Percentiles rank a stretch among this genome's conserved stretches.
Conservation (phyloP, 768 basidiomycete genomes). For the Pisolithus microcarpus region DNA sequence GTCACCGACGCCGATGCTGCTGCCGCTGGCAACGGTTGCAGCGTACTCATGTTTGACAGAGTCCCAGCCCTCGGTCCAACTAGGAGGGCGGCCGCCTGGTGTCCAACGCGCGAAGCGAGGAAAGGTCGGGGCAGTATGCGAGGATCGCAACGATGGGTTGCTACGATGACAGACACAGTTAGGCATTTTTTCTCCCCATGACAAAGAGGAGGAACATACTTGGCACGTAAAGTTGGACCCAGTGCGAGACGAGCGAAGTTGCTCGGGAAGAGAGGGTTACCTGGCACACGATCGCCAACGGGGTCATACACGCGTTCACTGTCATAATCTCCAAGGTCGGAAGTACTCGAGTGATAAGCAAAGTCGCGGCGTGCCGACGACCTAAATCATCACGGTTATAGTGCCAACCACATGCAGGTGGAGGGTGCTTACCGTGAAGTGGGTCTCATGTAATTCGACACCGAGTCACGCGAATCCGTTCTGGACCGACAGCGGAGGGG, state of each 20-base stretch:
- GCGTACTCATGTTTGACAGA: constrained; percentile 37
- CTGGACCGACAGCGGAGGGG: constrained; percentile 19
- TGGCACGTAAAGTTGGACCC: constrained; percentile 58
- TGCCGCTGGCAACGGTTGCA: constrained; percentile 33
- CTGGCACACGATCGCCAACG: constrained; percentile 59
- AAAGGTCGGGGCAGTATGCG: constrained; percentile 1
- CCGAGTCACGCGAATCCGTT: constrained; percentile 21
- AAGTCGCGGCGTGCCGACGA: constrained; percentile 14
- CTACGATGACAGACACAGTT: constrained; percentile 10
- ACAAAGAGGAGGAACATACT: constrained; percentile 26
- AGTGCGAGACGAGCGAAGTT: constrained; percentile 65
- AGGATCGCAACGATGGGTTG: constrained; percentile 19
- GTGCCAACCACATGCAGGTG: not conserved
- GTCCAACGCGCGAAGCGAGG: constrained; percentile 22
- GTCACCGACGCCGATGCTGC: constrained; percentile 18
- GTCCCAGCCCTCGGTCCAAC: constrained; percentile 40
- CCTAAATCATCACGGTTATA: constrained; percentile 5
- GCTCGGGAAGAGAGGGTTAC: constrained; percentile 75
- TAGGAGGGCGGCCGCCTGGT: constrained; percentile 24
- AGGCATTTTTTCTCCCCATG: not conserved
- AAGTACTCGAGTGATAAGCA: constrained; percentile 6
- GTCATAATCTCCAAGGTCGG: constrained; percentile 21
- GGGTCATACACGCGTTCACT: constrained; percentile 37
- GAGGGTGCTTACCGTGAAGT: constrained; percentile 13
- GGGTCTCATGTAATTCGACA: constrained; percentile 22